Evolutionary conservation across 495 filamentous ascomycete species (phyloP), one percentile per base, ranked within the genome.

Genomic region (Neurospora sp.): DNA sequence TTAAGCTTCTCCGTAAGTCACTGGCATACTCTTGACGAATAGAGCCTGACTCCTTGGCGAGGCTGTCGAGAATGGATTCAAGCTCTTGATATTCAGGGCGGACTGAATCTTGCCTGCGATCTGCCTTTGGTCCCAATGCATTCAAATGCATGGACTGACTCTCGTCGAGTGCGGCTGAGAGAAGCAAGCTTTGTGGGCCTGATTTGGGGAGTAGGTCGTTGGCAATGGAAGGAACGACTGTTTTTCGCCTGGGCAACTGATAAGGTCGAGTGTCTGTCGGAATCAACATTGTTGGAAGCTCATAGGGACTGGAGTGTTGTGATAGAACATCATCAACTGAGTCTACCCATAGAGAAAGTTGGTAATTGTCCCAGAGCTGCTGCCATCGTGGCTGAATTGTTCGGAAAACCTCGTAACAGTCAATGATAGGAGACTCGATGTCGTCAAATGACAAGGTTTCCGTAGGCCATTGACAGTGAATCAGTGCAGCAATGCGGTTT

Each of bases 1-100:
- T 23, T 80, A 79, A 3, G 79, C 82, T 44, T 49, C 35, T 9
- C 38, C 74, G 66, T 4, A 80, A 70, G 20, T 75, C 75, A 16
- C 20, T 44, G 2, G 77, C 69, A 72, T 78, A 78, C 2, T 66
- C 54, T 66, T 66, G 27, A 35, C 54, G 54, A 66, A 66, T 66
- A 35, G 14, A 66, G 5, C 54, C 54, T 37, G 54, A 16, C 3
- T 66, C 27, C 0, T 66, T 66, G 14, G 14, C 23, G 14, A 66
- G 54, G 27, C 54, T 35, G 7, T 3, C 54, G 0, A 66, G 54
- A 37, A 66, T 66, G 12, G 12, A 66, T 4, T 66, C 54, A 35
- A 66, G 54, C 27, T 66, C 54, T 18, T 37, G 54, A 35, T 66
- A 35, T 66, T 66, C 54, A 18, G 54, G 54, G 3, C 27, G 14